These are phyloP conservation scores for Nakazawaea laoshanensis DNA, from an alignment of 805 yeast species.

Conservation along the genomic window DNA sequence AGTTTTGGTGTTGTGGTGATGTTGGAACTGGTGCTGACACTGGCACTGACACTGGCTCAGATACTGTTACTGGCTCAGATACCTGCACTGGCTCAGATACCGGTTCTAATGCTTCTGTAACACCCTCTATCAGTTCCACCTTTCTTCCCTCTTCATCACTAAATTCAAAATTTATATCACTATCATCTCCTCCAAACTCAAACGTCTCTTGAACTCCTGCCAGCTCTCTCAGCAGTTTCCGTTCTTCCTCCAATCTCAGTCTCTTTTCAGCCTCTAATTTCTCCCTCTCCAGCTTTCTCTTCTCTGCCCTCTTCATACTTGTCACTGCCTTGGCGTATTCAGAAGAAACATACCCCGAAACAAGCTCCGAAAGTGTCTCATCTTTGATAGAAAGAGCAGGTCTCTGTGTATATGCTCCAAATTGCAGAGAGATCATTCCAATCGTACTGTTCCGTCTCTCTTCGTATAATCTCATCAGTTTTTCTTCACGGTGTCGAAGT, in stretches of 20 bases:
- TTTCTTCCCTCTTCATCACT: constrained; percentile 1
- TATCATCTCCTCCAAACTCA: constrained; percentile 11
- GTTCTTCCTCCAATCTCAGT: constrained; percentile 15
- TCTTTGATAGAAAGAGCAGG: constrained; percentile 13
- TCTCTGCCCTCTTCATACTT: constrained; percentile 24
- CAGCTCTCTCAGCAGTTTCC: constrained; percentile 9
- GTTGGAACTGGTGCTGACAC: too few relatives aligned
- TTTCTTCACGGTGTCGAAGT: constrained; percentile 23
- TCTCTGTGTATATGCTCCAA: constrained; percentile 23
- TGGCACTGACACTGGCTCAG: background rate
- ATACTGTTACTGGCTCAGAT: too few relatives aligned
- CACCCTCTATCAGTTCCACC: background rate
- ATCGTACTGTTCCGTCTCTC: constrained; percentile 24
- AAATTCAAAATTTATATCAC: constrained; percentile 1
- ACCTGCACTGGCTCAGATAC: background rate
- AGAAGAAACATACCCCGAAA: constrained; percentile 13
- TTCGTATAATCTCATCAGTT: constrained; percentile 24
- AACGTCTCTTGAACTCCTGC: constrained; percentile 14
- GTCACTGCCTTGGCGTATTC: constrained; percentile 16
- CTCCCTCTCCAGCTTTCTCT: constrained; percentile 19
- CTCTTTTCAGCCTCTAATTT: constrained; percentile 20
- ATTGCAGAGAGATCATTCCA: constrained; percentile 18
- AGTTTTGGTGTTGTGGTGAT: background rate
- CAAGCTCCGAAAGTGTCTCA: constrained; percentile 13
- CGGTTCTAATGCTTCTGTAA: background rate